Conservation (phyloP, 2,329 filamentous ascomycete genomes). For the Exophiala oligosperma region DNA sequence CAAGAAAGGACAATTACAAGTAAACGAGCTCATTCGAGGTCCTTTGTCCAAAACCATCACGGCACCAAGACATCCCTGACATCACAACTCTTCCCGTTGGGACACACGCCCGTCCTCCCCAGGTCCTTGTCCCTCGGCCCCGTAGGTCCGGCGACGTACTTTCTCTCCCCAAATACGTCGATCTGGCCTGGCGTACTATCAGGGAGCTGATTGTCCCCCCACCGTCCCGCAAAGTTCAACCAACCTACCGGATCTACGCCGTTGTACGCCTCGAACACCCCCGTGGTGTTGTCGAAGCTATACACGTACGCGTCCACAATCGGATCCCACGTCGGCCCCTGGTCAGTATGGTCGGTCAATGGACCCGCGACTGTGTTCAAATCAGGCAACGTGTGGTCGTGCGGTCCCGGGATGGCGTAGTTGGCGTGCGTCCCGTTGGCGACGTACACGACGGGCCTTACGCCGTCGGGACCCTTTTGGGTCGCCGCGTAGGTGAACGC, state of each 20-base stretch:
- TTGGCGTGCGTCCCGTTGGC: constrained; percentile 65
- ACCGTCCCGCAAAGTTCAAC: constrained; percentile 58
- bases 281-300: constrained; percentile 46
- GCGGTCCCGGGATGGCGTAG: constrained; percentile 58
- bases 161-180: constrained; percentile 52
- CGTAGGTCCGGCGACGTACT: constrained; percentile 59
- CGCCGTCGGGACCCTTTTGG: constrained; percentile 51
- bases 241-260: constrained; percentile 51
- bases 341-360: constrained; percentile 56
- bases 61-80: constrained; percentile 8
- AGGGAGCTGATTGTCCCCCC: constrained; percentile 63
- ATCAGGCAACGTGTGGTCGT: constrained; percentile 65
- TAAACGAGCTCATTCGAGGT: too few species aligned
- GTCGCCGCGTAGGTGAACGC: constrained; percentile 60
- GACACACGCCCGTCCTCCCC: constrained; percentile 58
- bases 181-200: constrained; percentile 45
- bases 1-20: too few species aligned
- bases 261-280: constrained; percentile 51
- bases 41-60: neutral
- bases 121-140: constrained; percentile 62
- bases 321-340: constrained; percentile 62
- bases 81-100: constrained; percentile 29
- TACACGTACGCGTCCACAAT: constrained; percentile 57
- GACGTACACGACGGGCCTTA: constrained; percentile 58
- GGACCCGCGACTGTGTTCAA: constrained; percentile 54